phyloP scores from a whole-genome alignment of 805 yeast genomes.

The Metschnikowia baotianmanensis region DNA sequence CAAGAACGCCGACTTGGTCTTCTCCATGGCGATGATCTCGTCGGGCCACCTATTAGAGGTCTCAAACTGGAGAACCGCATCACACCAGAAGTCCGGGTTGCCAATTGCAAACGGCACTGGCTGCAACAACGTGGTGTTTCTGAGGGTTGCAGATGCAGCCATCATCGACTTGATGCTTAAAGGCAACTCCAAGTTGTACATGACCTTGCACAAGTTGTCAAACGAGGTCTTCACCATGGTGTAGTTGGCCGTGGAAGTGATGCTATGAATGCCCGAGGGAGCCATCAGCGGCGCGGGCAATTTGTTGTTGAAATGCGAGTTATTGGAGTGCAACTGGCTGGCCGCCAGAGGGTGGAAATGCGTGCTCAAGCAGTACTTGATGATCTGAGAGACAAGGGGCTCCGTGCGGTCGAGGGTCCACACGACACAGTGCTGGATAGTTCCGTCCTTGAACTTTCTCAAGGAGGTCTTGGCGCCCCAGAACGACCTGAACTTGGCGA shows the following conservation, averaged over 20 bases:
- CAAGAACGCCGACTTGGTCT: slow-evolving; percentile 86
- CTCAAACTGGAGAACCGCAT: slow-evolving; percentile 83
- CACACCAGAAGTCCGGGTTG: slow-evolving; percentile 77
- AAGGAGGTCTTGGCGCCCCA: slow-evolving; percentile 89
- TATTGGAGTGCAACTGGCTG: slow-evolving; percentile 34
- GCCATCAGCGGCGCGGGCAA: slow-evolving; percentile 63
- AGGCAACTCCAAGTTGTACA: slow-evolving; percentile 57
- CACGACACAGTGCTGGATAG: slow-evolving; percentile 84
- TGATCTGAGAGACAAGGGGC: slow-evolving; percentile 64
- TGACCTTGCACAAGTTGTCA: slow-evolving; percentile 47
- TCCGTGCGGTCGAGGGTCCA: slow-evolving; percentile 63
- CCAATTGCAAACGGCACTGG: slow-evolving; percentile 82
- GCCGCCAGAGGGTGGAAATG: slow-evolving; percentile 56
- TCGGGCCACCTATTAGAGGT: slow-evolving; percentile 94
- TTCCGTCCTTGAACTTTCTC: slow-evolving; percentile 90
- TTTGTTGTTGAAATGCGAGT: slow-evolving; percentile 46
- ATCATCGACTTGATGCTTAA: slow-evolving; percentile 65
- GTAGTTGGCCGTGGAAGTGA: slow-evolving; percentile 28
- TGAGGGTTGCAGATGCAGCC: slow-evolving; percentile 71
- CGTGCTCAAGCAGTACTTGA: slow-evolving; percentile 57
- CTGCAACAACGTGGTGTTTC: slow-evolving; percentile 71
- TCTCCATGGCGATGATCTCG: slow-evolving; percentile 78
- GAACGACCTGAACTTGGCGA: slow-evolving; percentile 66
- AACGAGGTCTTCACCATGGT: slow-evolving; percentile 41
- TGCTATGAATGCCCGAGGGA: slow-evolving; percentile 53